Base-by-base conservation (phyloP, 768 basidiomycete genomes). In the Mycena polygramma region DNA sequence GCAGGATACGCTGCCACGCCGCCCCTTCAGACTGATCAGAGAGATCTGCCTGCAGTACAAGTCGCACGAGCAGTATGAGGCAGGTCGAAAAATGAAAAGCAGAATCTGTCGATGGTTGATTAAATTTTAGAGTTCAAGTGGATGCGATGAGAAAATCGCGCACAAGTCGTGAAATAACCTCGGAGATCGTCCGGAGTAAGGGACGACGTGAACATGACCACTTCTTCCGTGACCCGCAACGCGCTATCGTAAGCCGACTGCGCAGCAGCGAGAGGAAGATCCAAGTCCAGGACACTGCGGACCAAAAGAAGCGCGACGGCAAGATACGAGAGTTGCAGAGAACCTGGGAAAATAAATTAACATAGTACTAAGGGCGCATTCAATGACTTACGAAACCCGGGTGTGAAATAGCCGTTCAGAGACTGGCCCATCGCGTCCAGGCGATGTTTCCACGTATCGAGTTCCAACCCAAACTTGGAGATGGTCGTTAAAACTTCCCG, bases 71-170 rank as follows among this genome's bases (percentile, higher is more conserved):
- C 41, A 73, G 66, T 22, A 73, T 70, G 11, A 73, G 72, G 51
- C 72, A 70, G 9, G 72, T 73, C n/a, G 68, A 70, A 61, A 73
- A 73, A 46, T 73, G 72, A 51, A 73, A 73, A 41, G 72, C 72
- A 53, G 68, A 70, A 60, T 73, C 72, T 73, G 46, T 37, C 48
- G 20, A 22, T 19, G 17, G 45, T 60, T 43, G 45, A 62, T 57
- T 24, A 36, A 48, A 60, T 11, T 19, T 15, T 15, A 41, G 11
- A 10, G 41, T 30, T 30, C 30, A 30, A 30, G 30, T 30, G 30
- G 30, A 30, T 30, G 30, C 30, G 30, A 30, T 30, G 49, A 64
- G 19, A 24, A n/a, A 43, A 5, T 11, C 24, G 49, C 68, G 49
- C 39, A 70, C 72, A 64, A 35, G 68, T 60, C 24, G 72, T 64